A percentile compares a stretch with the other conserved stretches of the same genome.
Conservation (phyloP, 2,329 filamentous ascomycete genomes). For the Sphaerulina musiva region DNA sequence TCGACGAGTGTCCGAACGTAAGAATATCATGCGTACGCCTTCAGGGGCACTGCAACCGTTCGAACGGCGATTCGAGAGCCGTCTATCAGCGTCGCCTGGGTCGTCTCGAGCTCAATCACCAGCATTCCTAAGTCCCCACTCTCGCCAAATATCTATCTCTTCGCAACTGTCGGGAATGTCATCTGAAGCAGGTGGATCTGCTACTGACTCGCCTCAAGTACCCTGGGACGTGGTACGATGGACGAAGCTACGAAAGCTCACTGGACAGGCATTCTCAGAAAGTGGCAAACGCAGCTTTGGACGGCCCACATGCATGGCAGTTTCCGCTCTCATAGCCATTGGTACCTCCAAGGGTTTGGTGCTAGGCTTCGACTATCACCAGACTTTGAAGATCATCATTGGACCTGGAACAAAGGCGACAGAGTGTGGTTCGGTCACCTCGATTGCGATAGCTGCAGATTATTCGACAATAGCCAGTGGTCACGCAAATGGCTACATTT, state of each 20-base stretch:
- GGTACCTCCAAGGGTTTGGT: slow-evolving; percentile 94
- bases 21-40: slow-evolving; percentile 60
- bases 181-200: slow-evolving; percentile 55
- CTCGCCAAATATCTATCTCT: slow-evolving; percentile 52
- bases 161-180: slow-evolving; percentile 56
- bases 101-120: slow-evolving; percentile 70
- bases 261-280: slow-evolving; percentile 85
- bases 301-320: slow-evolving; percentile 77
- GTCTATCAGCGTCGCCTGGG: slow-evolving; percentile 60
- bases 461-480: slow-evolving; percentile 87
- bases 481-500: slow-evolving; percentile 84
- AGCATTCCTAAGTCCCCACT: slow-evolving; percentile 68
- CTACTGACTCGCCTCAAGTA: slow-evolving; percentile 52
- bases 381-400: slow-evolving; percentile 88
- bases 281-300: slow-evolving; percentile 88
- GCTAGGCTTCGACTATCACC: slow-evolving; percentile 94
- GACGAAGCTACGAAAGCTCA: slow-evolving; percentile 87
- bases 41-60: slow-evolving; percentile 86
- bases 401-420: slow-evolving; percentile 89
- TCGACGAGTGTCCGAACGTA: slow-evolving; percentile 36
- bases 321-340: slow-evolving; percentile 80
- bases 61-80: slow-evolving; percentile 87
- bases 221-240: slow-evolving; percentile 97
- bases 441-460: slow-evolving; percentile 86
- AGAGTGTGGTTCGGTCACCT: slow-evolving; percentile 80